Conservation (phyloP, 2,329 filamentous ascomycete species). For the Fusarium staphyleae region DNA sequence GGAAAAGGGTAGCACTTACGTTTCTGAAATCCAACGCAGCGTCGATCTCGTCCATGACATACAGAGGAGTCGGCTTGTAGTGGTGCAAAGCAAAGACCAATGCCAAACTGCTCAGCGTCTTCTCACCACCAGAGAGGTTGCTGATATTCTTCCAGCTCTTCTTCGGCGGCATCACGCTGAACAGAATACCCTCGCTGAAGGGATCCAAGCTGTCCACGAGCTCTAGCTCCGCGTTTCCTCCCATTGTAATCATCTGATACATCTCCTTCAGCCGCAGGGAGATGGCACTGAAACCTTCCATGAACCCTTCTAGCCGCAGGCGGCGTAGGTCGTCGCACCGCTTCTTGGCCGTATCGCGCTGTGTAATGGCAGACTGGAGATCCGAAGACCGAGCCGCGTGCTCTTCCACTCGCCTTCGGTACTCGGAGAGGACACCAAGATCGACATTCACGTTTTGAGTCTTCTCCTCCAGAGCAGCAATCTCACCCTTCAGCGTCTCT, state of each 20-base stretch:
- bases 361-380: conserved; percentile 76
- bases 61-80: conserved; percentile 95
- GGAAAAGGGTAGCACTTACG: conserved; percentile 63
- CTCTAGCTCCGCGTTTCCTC: conserved; percentile 96
- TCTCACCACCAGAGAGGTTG: conserved; percentile 94
- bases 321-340: conserved; percentile 91
- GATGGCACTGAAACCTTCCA: conserved; percentile 95
- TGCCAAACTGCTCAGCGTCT: conserved; percentile 91
- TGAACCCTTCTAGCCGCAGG: conserved; percentile 92
- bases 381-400: conserved; percentile 83
- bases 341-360: conserved; percentile 88
- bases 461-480: conserved; percentile 68
- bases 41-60: conserved; percentile 99
- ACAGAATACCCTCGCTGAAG: conserved; percentile 95
- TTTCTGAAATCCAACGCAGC: conserved; percentile 97
- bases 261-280: conserved; percentile 97
- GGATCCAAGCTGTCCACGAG: conserved; percentile 95
- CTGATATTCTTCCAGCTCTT: conserved; percentile 99
- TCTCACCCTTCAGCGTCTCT: conserved; percentile 66
- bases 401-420: conserved; percentile 84
- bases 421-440: conserved; percentile 86
- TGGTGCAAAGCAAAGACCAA: conserved; percentile 98
- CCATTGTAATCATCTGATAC: conserved; percentile 99
- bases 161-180: conserved; percentile 99
- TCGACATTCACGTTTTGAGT: conserved; percentile 89